Base-by-base conservation (phyloP, 108 stramenopile species). In the Parietichytrium sp. region DNA sequence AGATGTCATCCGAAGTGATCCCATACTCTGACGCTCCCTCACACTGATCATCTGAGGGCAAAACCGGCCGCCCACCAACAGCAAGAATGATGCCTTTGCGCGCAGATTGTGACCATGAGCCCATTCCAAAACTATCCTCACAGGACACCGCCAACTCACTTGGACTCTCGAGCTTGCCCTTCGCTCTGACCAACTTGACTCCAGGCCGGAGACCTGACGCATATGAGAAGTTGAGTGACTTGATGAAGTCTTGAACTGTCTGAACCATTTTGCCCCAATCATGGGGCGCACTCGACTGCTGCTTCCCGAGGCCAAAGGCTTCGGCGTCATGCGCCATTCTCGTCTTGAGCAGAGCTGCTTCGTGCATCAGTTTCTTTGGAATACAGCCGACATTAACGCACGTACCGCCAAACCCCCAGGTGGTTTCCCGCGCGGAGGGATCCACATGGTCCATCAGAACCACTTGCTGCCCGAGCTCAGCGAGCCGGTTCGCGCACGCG, bases 61-160 rank as follows among this genome's bases (percentile, higher is more conserved):
- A 79, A 18, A 54, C 78, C 3, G 97, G 98, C 47, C 97, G 90
- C 23, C 97, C 97, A 23, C 97, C 96, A 3, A 92, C 91, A 36
- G 96, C 96, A 49, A 99, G 86, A 83, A 99, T 50, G 72, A 96
- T 91, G 4, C 95, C 91, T 8, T 94, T 89, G 18, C 92, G 81
- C 27, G 86, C 78, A 4, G 23, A 29, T 29, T 0, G 12, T 8
- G 6, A 30, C 49, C 7, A 48, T 7, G 3, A 4, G 16, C 18
- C 15, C 79, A 3, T 12, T 12, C 8, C 25, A 33, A 12, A 51
- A 26, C 31, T 4, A 13, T 29, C 25, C 8, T 4, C 29, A 49
- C 4, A 29, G 3, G 30, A 36, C 30, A 6, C 50, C 2, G 7
- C 45, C 47, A 4, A 48, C 79, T 48, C 20, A 49, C 18, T 18